phyloP scores from a whole-genome alignment of 371 early-diverging fungal genomes.

The Haplosporangium sp. region DNA sequence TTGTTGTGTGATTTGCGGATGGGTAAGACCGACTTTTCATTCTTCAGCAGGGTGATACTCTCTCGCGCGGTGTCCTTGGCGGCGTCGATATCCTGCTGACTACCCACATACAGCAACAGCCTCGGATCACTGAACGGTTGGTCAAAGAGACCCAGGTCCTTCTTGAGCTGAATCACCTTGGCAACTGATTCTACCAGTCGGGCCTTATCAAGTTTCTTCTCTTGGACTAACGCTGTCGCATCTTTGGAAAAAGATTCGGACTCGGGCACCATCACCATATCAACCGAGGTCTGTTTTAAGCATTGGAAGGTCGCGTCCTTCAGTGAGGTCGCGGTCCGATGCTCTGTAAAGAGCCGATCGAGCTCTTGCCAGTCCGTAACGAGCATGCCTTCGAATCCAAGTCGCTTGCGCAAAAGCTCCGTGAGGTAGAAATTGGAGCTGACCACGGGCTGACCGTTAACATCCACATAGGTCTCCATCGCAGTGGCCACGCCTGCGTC shows the following conservation, averaged over 20 bases:
- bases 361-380: constrained; percentile 78
- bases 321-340: constrained; percentile 59
- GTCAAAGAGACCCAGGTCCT: constrained; percentile 70
- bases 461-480: constrained; percentile 75
- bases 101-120: constrained; percentile 53
- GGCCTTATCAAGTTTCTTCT: constrained; percentile 44
- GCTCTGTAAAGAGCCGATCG: constrained; percentile 64
- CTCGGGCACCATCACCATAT: constrained; percentile 76
- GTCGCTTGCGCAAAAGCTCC: constrained; percentile 64
- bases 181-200: constrained; percentile 66
- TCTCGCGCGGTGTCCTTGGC: constrained; percentile 66
- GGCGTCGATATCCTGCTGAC: constrained; percentile 57
- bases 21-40: constrained; percentile 61
- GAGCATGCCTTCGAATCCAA: constrained; percentile 71
- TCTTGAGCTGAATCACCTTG: constrained; percentile 48
- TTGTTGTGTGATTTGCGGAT: constrained; percentile 24
- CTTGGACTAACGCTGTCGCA: constrained; percentile 55
- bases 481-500: constrained; percentile 75
- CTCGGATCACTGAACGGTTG: constrained; percentile 55
- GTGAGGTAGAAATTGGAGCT: constrained; percentile 66
- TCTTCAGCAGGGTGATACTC: constrained; percentile 70
- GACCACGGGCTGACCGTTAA: constrained; percentile 74
- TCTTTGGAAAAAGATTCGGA: constrained; percentile 61
- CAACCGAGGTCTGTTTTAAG: constrained; percentile 65
- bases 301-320: constrained; percentile 62